These are phyloP conservation scores for Solanum rostratum DNA, from an alignment of 257 asterid species.

Conservation along the genomic window DNA sequence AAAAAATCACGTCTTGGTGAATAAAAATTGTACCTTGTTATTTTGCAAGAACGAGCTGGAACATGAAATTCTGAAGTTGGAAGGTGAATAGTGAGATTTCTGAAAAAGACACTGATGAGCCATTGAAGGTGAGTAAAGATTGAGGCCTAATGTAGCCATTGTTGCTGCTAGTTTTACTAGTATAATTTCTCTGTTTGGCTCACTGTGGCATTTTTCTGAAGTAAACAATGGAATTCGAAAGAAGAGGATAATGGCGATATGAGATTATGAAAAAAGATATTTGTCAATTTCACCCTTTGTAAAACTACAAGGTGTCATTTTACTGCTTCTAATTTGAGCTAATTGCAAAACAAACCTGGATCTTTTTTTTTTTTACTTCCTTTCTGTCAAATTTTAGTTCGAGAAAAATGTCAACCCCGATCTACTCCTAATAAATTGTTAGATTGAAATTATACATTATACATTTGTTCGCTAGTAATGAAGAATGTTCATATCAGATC, in stretches of 20 bases:
- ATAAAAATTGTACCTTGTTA: slow-evolving; percentile 30
- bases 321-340: not conserved
- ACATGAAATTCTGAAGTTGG: slow-evolving; percentile 18
- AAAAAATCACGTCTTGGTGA: not conserved
- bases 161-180: not conserved
- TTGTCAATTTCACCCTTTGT: not conserved
- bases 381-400: not conserved
- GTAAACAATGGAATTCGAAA: not conserved
- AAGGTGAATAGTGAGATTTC: not conserved
- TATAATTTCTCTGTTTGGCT: not conserved
- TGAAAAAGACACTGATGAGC: slow-evolving; percentile 1
- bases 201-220: not conserved
- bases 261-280: not conserved
- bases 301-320: not conserved
- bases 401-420: too few species aligned
- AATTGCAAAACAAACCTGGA: not conserved
- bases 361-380: too few species aligned
- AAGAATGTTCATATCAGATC: too few species aligned
- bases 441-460: not conserved
- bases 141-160: not conserved
- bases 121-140: not conserved
- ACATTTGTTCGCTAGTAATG: too few species aligned
- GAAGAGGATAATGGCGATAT: not conserved
- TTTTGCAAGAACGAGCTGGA: slow-evolving; percentile 18
- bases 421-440: not conserved